Evolutionary conservation across 768 basidiomycete species (phyloP), one percentile per base, ranked within the genome.

Genomic region (Amyloporia xantha): DNA sequence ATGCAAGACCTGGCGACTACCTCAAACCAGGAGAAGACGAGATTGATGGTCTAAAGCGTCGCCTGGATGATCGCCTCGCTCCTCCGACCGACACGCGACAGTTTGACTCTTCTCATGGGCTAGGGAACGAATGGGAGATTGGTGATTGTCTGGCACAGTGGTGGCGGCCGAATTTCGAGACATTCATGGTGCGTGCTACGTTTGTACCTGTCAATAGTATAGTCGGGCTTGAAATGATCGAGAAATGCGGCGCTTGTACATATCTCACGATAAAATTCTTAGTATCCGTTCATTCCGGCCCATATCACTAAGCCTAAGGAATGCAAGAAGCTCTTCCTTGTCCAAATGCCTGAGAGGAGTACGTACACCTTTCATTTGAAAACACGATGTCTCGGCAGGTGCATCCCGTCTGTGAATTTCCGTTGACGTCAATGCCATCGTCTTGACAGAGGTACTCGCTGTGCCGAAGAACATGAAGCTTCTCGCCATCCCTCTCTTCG

Each of bases 381-480:
- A n/a, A n/a, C n/a, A n/a, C n/a, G n/a, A n/a, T n/a, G n/a, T n/a
- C n/a, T n/a, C n/a, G n/a, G n/a, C n/a, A n/a, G n/a, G n/a, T n/a
- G n/a, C 33, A 9, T 35, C n/a, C 10, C n/a, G 10, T 35, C 33
- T 35, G 10, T n/a, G 9, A n/a, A 9, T n/a, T 35, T 35, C n/a
- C 33, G 33, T n/a, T 9, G 33, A 35, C 10, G 33, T 35, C 33
- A n/a, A 9, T n/a, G n/a, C n/a, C n/a, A n/a, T n/a, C n/a, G n/a
- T n/a, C n/a, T 10, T 41, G 41, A 15, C 49, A 97, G 95, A 96
- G 66, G 89, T 95, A 13, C 82, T 99, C 7, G 91, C 93, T 0
- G 94, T 99, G 3, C 96, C 96, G 0, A 91, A 90, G 69, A 99
- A 99, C 67, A 97, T 98, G 95, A 98, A 98, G 64, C 79, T 99